These are phyloP conservation scores for Phialophora tarda DNA, from an alignment of 2,329 filamentous ascomycete species.

Conservation along the genomic window DNA sequence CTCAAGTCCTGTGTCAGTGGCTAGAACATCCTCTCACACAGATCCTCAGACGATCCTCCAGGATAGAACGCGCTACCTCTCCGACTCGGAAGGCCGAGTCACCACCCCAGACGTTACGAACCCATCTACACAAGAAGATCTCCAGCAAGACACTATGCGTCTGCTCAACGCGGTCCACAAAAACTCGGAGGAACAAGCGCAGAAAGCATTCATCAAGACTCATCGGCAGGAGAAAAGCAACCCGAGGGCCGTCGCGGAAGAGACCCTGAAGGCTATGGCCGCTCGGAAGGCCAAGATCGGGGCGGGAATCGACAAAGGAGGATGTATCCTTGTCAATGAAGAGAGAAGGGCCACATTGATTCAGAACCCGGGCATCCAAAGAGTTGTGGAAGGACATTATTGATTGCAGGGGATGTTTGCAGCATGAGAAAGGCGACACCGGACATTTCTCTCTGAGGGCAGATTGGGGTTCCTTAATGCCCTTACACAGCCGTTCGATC, in stretches of 20 bases:
- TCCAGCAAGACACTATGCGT: constrained; percentile 44
- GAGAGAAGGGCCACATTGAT: constrained; percentile 57
- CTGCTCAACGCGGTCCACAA: constrained; percentile 37
- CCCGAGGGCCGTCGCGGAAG: constrained; percentile 54
- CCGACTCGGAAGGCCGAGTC: constrained; percentile 35
- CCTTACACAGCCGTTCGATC: neutral
- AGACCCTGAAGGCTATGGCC: constrained; percentile 53
- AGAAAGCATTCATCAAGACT: constrained; percentile 50
- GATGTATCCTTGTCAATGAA: constrained; percentile 59
- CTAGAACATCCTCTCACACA: constrained; percentile 38
- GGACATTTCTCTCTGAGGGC: too few relatives aligned
- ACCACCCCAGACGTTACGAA: constrained; percentile 31
- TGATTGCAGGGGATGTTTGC: constrained; percentile 11
- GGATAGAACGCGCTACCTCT: constrained; percentile 35
- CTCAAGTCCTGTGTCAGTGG: constrained; percentile 11
- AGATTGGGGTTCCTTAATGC: neutral
- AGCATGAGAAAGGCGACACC: neutral
- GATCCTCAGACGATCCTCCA: constrained; percentile 37
- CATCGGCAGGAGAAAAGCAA: constrained; percentile 48
- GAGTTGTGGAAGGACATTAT: constrained; percentile 40
- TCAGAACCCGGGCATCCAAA: constrained; percentile 57
- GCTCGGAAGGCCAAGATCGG: constrained; percentile 59
- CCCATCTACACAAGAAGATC: constrained; percentile 42
- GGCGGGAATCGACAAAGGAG: constrained; percentile 59
- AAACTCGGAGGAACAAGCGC: constrained; percentile 43